Evolutionary conservation across 1,284 basidiomycete genomes (phyloP).

Genomic region (Marasmius tenuissimus): DNA sequence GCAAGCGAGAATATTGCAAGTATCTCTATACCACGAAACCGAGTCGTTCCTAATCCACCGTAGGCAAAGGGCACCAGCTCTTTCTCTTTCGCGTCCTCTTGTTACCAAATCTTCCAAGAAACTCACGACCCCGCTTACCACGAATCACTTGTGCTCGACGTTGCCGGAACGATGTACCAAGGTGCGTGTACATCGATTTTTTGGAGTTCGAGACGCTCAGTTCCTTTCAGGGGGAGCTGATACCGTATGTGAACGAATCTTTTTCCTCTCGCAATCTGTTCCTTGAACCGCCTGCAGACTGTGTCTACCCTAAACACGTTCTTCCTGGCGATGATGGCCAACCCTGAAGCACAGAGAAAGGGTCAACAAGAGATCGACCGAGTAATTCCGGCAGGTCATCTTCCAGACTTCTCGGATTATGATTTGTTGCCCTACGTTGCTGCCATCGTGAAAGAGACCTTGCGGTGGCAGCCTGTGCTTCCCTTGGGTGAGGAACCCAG

Average conservation of each 20-base stretch:
- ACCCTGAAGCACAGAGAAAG: slow-evolving; percentile 9
- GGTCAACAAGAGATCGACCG: slow-evolving; percentile 7
- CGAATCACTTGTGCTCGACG: not conserved
- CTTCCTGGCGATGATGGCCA: slow-evolving; percentile 11
- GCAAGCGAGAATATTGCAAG: not conserved
- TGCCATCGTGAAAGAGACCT: not conserved
- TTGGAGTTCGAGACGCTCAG: not conserved
- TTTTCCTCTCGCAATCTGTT: not conserved
- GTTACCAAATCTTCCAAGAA: not conserved
- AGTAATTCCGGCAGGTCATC: slow-evolving; percentile 8
- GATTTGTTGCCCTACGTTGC: not conserved
- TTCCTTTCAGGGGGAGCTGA: not conserved
- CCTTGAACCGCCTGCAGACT: not conserved
- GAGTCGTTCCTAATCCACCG: not conserved
- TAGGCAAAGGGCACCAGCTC: not conserved
- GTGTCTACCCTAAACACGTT: slow-evolving; percentile 16
- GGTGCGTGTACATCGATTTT: not conserved
- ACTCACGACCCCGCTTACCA: not conserved
- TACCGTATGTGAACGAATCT: not conserved
- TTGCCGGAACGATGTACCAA: not conserved
- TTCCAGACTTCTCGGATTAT: slow-evolving; percentile 10
- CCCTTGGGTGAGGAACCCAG: not conserved
- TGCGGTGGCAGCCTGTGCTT: not conserved
- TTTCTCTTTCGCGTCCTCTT: not conserved
- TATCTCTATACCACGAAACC: not conserved